A percentile compares a stretch with the other conserved stretches of the same genome.
Conservation (phyloP, 2,329 filamentous ascomycete genomes). For the Pyrenophora teres region DNA sequence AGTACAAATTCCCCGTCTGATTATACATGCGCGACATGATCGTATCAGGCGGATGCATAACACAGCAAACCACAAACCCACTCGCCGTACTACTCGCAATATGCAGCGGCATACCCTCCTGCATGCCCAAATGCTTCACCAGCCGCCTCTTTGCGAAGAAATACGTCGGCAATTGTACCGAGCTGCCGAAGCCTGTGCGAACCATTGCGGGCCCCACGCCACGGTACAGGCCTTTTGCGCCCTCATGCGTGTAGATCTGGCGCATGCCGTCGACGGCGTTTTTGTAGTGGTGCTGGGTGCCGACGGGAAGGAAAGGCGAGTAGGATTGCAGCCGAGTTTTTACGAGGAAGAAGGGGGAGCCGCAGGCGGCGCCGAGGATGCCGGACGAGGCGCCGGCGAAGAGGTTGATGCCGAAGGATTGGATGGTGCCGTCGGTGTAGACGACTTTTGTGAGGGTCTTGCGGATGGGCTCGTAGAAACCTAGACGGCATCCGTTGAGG, state of each 20-base stretch:
- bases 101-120: slow-evolving; percentile 88
- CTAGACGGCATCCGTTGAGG: slow-evolving; percentile 92
- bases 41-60: slow-evolving; percentile 99
- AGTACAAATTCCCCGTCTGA: slow-evolving; percentile 97
- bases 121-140: slow-evolving; percentile 80
- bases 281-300: slow-evolving; percentile 92
- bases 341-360: slow-evolving; percentile 95
- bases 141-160: slow-evolving; percentile 94
- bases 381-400: slow-evolving; percentile 88
- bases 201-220: slow-evolving; percentile 95
- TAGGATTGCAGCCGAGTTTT: slow-evolving; percentile 96
- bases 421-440: slow-evolving; percentile 72
- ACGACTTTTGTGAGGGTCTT: slow-evolving; percentile 69
- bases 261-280: slow-evolving; percentile 82
- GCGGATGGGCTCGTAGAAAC: slow-evolving; percentile 97
- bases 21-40: slow-evolving; percentile 99
- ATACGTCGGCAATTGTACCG: slow-evolving; percentile 95
- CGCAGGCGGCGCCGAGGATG: slow-evolving; percentile 87
- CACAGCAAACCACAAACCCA: slow-evolving; percentile 93
- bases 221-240: slow-evolving; percentile 80
- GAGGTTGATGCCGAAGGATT: slow-evolving; percentile 90
- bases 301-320: slow-evolving; percentile 89
- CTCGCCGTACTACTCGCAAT: slow-evolving; percentile 85
- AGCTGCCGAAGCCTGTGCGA: slow-evolving; percentile 91
- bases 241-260: slow-evolving; percentile 79